phyloP scores from a whole-genome alignment of 192 early-diverging fungal genomes.

The Rhizoclosmatium globosum region DNA sequence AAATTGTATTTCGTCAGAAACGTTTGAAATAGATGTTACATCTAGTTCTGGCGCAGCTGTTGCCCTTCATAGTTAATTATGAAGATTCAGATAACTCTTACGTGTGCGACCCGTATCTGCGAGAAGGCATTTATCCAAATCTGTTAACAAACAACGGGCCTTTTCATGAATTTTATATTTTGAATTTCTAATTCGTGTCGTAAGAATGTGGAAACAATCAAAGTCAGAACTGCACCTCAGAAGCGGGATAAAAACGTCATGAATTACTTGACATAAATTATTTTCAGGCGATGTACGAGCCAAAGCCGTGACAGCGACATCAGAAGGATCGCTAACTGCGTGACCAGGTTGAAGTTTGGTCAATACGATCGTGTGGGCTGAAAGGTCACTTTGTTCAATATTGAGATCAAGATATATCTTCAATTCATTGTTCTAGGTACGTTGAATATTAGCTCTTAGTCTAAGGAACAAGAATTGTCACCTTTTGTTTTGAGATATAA shows the following conservation, averaged over 20 bases:
- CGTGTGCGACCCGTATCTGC: conserved; percentile 9
- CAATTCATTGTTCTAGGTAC: conserved; percentile 8
- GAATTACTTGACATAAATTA: conserved; percentile 25
- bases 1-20: conserved; percentile 18
- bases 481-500: conserved; percentile 38
- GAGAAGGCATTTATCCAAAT: conserved; percentile 8
- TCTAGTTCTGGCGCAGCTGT: conserved; percentile 4
- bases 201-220: neutral
- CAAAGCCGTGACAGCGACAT: conserved; percentile 12
- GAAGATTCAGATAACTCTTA: neutral
- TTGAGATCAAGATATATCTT: conserved; percentile 22
- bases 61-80: neutral
- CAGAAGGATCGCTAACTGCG: conserved; percentile 16
- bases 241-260: conserved; percentile 28
- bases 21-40: neutral
- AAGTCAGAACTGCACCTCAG: neutral
- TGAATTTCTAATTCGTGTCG: conserved; percentile 12
- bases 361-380: conserved; percentile 17
- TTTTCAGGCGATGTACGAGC: conserved; percentile 16
- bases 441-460: too few species aligned
- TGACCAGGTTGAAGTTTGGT: conserved; percentile 26
- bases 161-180: conserved; percentile 29
- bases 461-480: conserved; percentile 16
- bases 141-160: conserved; percentile 7
- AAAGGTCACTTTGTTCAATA: conserved; percentile 29